These are phyloP conservation scores for Cyclotella distinguenda DNA, from an alignment of 108 stramenopile genomes.

Conservation along the genomic window DNA sequence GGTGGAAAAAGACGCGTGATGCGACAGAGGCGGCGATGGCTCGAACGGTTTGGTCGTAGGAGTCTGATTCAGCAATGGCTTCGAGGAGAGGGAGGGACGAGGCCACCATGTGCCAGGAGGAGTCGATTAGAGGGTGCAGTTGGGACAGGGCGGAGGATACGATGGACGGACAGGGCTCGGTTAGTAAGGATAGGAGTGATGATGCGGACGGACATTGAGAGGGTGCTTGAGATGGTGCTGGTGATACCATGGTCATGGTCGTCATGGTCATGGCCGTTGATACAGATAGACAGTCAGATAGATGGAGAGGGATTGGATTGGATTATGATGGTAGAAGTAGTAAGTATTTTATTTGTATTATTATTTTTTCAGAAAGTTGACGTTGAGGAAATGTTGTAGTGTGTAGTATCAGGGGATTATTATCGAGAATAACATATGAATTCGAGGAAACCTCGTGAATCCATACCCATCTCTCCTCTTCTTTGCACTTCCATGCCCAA, in stretches of 20 bases:
- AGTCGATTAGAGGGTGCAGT: conserved; percentile 68
- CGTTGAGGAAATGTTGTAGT: neutral
- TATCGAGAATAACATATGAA: too few relatives aligned
- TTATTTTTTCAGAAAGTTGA: neutral
- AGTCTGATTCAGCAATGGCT: conserved; percentile 69
- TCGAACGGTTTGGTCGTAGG: conserved; percentile 20
- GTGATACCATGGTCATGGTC: conserved; percentile 1
- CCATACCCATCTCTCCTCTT: neutral
- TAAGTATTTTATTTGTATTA: too few relatives aligned
- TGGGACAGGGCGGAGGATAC: conserved; percentile 59
- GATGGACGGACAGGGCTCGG: conserved; percentile 61
- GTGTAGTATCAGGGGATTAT: too few relatives aligned
- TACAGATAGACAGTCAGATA: neutral
- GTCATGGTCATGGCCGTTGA: neutral
- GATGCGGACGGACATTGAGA: conserved; percentile 57
- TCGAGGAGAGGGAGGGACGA: conserved; percentile 79
- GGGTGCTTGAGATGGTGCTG: too few relatives aligned
- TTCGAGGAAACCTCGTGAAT: too few relatives aligned
- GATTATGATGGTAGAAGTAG: too few relatives aligned
- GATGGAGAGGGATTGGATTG: neutral
- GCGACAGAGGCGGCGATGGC: conserved; percentile 89
- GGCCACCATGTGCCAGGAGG: conserved; percentile 86
- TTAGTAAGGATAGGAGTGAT: conserved; percentile 72
- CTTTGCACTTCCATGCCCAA: neutral
- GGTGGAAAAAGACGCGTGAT: conserved; percentile 93